Conservation (phyloP, 768 basidiomycete species). For the Trametes elegans region DNA sequence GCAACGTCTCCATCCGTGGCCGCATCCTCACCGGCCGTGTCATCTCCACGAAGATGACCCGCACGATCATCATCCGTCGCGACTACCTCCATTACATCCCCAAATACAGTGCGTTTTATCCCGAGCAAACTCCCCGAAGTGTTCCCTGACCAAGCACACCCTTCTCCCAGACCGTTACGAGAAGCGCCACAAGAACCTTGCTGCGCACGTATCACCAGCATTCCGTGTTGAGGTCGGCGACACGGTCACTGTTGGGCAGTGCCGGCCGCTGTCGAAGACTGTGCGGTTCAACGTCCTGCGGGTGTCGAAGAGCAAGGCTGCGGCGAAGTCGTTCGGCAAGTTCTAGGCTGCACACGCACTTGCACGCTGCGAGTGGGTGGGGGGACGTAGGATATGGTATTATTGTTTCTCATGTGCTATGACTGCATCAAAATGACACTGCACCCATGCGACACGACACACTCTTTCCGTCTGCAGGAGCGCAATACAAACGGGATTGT, state of each 20-base stretch:
- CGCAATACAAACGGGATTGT: constrained; percentile 8
- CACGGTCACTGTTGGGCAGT: constrained; percentile 95
- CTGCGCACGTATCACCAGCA: constrained; percentile 94
- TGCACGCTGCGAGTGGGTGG: constrained; percentile 6
- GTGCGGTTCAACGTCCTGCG: constrained; percentile 99
- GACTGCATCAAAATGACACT: constrained; percentile 32
- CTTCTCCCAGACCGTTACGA: constrained; percentile 85
- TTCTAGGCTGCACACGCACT: constrained; percentile 61
- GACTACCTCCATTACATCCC: constrained; percentile 96
- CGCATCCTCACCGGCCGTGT: constrained; percentile 98
- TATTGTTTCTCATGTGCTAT: constrained; percentile 32
- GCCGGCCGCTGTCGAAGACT: constrained; percentile 98
- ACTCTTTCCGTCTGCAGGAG: constrained; percentile 11
- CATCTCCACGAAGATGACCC: constrained; percentile 98
- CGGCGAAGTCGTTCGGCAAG: constrained; percentile 91
- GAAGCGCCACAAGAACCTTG: constrained; percentile 98
- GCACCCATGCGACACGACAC: constrained; percentile 22
- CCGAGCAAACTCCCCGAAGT: background rate
- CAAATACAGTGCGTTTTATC: constrained; percentile 82
- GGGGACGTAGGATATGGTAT: constrained; percentile 28
- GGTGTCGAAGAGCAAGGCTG: constrained; percentile 90
- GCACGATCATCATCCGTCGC: constrained; percentile 94
- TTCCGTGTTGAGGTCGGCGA: constrained; percentile 98
- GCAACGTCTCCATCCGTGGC: constrained; percentile 95
- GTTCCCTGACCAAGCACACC: background rate